Conservation (phyloP, 345 rosid species). For the Citrus unshiu region DNA sequence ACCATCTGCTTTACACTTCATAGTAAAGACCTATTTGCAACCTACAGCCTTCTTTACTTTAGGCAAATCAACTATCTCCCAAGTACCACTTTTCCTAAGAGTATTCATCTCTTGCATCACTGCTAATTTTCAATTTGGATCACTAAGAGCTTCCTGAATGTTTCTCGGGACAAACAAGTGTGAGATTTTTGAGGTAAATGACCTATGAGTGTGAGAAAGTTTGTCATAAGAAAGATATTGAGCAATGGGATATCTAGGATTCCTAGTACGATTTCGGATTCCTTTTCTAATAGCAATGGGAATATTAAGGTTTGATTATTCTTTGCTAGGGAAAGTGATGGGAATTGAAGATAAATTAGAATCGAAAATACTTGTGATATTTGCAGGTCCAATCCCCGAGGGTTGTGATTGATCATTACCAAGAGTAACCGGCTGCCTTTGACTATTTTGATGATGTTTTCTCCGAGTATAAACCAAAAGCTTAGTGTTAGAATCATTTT, state of each 20-base stretch:
- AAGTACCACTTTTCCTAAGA: too few relatives aligned
- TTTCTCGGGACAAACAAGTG: too few relatives aligned
- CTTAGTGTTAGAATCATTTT: neutral
- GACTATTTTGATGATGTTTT: neutral
- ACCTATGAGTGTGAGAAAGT: neutral
- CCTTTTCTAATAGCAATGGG: neutral
- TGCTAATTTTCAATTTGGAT: too few relatives aligned
- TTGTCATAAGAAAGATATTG: neutral
- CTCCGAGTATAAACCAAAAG: neutral
- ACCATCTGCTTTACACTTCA: too few relatives aligned
- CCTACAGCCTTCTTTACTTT: too few relatives aligned
- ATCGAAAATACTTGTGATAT: neutral
- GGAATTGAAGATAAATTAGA: neutral
- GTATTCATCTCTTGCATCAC: too few relatives aligned
- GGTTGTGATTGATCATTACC: neutral
- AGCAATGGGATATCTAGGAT: neutral
- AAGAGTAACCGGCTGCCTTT: neutral
- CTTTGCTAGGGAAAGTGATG: neutral
- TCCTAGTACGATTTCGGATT: neutral
- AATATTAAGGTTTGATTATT: neutral
- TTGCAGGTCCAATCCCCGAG: neutral
- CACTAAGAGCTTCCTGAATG: too few relatives aligned
- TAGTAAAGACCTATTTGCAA: too few relatives aligned
- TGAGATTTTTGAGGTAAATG: too few relatives aligned
- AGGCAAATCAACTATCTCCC: too few relatives aligned